Evolutionary conservation across 768 basidiomycete species (phyloP).

Genomic region (Naganishia antarctica): DNA sequence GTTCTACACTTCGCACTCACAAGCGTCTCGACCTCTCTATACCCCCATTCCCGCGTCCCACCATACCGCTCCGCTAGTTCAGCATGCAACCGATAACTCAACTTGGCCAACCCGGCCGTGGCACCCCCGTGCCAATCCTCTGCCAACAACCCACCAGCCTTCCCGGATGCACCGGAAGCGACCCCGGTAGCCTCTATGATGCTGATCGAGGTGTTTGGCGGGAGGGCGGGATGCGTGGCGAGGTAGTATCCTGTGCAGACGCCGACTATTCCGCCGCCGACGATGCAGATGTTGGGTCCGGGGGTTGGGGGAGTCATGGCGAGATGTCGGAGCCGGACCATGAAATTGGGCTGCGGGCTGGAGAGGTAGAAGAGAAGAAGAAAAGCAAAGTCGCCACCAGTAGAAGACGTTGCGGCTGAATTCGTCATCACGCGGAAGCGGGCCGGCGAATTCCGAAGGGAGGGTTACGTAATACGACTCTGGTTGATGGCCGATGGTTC

Average conservation of each 20-base stretch:
- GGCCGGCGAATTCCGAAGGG: too few relatives aligned
- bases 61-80: slow-evolving; percentile 65
- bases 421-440: too few relatives aligned
- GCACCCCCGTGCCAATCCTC: slow-evolving; percentile 65
- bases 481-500: too few relatives aligned
- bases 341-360: too few relatives aligned
- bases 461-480: too few relatives aligned
- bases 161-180: slow-evolving; percentile 58
- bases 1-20: slow-evolving; percentile 1
- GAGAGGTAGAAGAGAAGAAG: too few relatives aligned
- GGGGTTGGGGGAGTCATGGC: background rate
- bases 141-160: slow-evolving; percentile 58
- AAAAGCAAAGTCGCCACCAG: too few relatives aligned
- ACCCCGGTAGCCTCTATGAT: slow-evolving; percentile 67
- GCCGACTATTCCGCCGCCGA: slow-evolving; percentile 84
- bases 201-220: slow-evolving; percentile 51
- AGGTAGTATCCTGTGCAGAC: slow-evolving; percentile 73
- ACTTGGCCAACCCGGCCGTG: slow-evolving; percentile 33
- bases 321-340: slow-evolving; percentile 17
- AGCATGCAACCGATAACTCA: slow-evolving; percentile 63
- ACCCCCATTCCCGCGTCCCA: slow-evolving; percentile 74
- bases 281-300: slow-evolving; percentile 58
- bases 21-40: slow-evolving; percentile 60
- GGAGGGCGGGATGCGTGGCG: slow-evolving; percentile 40
- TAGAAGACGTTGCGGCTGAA: too few relatives aligned